Conservation (phyloP, 768 basidiomycete species). For the Cystobasidium ongulense region DNA sequence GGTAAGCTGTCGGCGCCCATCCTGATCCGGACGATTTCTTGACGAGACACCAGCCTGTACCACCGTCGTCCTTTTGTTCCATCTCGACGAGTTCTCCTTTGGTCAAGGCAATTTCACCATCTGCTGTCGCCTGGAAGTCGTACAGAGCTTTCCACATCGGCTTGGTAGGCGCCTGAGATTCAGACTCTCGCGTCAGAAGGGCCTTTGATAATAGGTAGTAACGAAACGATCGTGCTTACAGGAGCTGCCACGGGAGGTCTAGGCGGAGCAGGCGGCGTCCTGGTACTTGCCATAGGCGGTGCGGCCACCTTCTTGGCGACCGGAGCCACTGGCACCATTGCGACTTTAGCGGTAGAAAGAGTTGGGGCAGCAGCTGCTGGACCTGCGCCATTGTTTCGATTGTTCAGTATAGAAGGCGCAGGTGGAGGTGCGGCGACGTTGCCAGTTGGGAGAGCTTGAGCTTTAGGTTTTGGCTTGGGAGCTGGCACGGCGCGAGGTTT, state of each 20-base stretch:
- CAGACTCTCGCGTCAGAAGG: not conserved
- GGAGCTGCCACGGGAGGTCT: constrained; percentile 53
- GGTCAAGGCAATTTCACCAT: constrained; percentile 76
- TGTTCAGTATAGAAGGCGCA: constrained; percentile 27
- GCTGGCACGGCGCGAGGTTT: constrained; percentile 42
- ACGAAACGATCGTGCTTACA: not conserved
- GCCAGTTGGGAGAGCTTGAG: constrained; percentile 40
- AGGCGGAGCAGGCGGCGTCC: constrained; percentile 50
- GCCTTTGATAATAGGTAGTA: too few relatives aligned
- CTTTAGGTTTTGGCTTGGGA: constrained; percentile 48
- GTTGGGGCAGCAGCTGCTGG: not conserved
- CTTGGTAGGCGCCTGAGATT: constrained; percentile 20
- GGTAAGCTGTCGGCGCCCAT: constrained; percentile 91
- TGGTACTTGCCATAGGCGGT: constrained; percentile 44
- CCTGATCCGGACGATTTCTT: constrained; percentile 73
- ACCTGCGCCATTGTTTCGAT: not conserved
- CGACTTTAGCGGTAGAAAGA: not conserved
- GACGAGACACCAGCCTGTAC: constrained; percentile 85
- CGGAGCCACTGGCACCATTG: not conserved
- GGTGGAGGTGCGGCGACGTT: constrained; percentile 43
- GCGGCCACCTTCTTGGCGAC: constrained; percentile 25
- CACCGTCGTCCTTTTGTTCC: constrained; percentile 72
- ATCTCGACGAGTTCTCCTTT: constrained; percentile 91
- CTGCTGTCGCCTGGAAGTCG: constrained; percentile 75
- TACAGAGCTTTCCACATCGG: constrained; percentile 50